phyloP scores from a whole-genome alignment of 129 eudicot species.

The Pseudognaphalium luteoalbum region DNA sequence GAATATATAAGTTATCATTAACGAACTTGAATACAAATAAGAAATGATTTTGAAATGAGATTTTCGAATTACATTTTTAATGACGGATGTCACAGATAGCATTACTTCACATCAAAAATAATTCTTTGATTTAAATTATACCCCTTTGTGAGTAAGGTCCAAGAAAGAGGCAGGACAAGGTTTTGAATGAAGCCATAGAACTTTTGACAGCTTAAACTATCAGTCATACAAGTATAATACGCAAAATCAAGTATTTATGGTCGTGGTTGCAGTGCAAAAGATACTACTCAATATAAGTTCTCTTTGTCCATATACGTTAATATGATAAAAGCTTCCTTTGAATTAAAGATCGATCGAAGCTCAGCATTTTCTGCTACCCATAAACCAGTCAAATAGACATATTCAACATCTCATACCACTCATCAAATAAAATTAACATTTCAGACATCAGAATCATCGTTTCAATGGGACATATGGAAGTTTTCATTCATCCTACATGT shows the following conservation, averaged over 20 bases:
- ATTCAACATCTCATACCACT: background rate
- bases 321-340: constrained; percentile 16
- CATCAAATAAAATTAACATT: background rate
- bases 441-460: background rate
- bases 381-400: background rate
- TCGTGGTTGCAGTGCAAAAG: background rate
- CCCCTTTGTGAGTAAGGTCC: background rate
- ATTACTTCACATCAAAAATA: background rate
- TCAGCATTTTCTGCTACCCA: background rate
- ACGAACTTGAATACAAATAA: too few species aligned
- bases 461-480: background rate
- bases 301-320: constrained; percentile 4
- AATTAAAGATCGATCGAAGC: background rate
- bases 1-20: too few species aligned
- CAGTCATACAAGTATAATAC: background rate
- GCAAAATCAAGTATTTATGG: background rate
- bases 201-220: background rate
- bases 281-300: background rate
- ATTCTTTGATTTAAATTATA: background rate
- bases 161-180: background rate
- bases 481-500: background rate
- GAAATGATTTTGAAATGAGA: too few species aligned
- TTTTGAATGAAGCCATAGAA: constrained; percentile 6
- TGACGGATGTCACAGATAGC: too few species aligned
- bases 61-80: too few species aligned